phyloP scores from a whole-genome alignment of 768 basidiomycete species.

The Chlorophyllum brunneum region DNA sequence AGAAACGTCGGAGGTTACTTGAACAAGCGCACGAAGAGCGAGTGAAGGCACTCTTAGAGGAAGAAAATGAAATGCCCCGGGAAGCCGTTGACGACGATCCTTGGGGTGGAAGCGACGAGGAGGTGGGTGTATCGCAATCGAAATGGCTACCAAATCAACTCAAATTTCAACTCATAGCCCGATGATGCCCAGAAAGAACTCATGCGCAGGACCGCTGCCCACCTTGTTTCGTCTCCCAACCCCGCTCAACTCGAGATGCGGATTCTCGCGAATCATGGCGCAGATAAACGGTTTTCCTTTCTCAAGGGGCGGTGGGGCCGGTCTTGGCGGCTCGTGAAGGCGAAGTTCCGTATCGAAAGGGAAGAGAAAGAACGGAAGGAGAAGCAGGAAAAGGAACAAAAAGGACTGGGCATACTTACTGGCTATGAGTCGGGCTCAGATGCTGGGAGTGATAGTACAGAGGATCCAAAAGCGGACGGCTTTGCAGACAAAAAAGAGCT shows the following conservation, averaged over 20 bases:
- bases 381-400: constrained; percentile 19
- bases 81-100: constrained; percentile 32
- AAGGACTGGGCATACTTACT: constrained; percentile 48
- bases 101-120: constrained; percentile 72
- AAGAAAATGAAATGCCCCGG: constrained; percentile 36
- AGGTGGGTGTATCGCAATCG: constrained; percentile 34
- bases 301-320: constrained; percentile 71
- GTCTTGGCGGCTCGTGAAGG: constrained; percentile 59
- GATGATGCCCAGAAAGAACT: constrained; percentile 56
- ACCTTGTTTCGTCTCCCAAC: constrained; percentile 69
- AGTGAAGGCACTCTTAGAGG: constrained; percentile 49
- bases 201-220: constrained; percentile 72
- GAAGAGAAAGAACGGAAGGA: constrained; percentile 20
- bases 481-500: constrained; percentile 36
- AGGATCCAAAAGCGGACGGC: constrained; percentile 17
- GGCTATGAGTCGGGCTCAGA: constrained; percentile 51
- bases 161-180: constrained; percentile 36
- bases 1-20: constrained; percentile 62
- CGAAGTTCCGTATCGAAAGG: constrained; percentile 33
- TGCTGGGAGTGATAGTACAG: constrained; percentile 24
- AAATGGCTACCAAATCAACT: neutral
- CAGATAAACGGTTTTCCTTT: constrained; percentile 77
- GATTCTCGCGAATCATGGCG: constrained; percentile 82
- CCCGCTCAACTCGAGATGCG: constrained; percentile 82
- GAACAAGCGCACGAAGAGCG: constrained; percentile 62